A percentile compares a stretch with the other conserved stretches of the same genome.
These are phyloP conservation scores for Xanthoconium stramineum DNA, from an alignment of 768 basidiomycete species.

Conservation along the genomic window DNA sequence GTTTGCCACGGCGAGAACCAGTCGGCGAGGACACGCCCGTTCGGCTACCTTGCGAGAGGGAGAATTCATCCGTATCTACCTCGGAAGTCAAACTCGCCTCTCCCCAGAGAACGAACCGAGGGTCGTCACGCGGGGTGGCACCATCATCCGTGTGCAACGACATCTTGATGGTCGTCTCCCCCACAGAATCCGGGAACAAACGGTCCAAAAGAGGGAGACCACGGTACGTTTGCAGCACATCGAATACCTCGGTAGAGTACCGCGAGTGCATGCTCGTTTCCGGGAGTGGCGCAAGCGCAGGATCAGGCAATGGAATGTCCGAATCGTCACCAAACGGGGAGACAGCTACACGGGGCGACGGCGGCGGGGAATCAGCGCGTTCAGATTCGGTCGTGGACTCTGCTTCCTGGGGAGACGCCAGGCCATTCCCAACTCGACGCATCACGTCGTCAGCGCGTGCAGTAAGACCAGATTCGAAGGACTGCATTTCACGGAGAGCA, in stretches of 20 bases:
- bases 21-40: conserved; percentile 39
- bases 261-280: conserved; percentile 56
- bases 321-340: conserved; percentile 30
- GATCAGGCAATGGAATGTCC: conserved; percentile 25
- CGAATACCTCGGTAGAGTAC: conserved; percentile 74
- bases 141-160: conserved; percentile 63
- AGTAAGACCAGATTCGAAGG: conserved; percentile 80
- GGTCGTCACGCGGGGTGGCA: conserved; percentile 79
- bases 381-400: background rate
- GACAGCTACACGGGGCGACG: conserved; percentile 22
- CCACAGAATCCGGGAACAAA: conserved; percentile 51
- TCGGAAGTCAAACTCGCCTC: conserved; percentile 39
- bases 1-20: conserved; percentile 35
- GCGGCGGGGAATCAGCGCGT: conserved; percentile 9
- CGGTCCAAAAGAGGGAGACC: conserved; percentile 74
- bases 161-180: conserved; percentile 70
- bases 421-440: conserved; percentile 14
- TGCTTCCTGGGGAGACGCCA: conserved; percentile 6
- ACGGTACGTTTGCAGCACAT: conserved; percentile 75
- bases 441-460: conserved; percentile 51
- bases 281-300: conserved; percentile 35
- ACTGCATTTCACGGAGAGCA: conserved; percentile 78
- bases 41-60: conserved; percentile 37
- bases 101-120: conserved; percentile 91
- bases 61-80: conserved; percentile 36